These are phyloP conservation scores for Apiospora aurea DNA, from an alignment of 2,329 filamentous ascomycete species.

Conservation along the genomic window DNA sequence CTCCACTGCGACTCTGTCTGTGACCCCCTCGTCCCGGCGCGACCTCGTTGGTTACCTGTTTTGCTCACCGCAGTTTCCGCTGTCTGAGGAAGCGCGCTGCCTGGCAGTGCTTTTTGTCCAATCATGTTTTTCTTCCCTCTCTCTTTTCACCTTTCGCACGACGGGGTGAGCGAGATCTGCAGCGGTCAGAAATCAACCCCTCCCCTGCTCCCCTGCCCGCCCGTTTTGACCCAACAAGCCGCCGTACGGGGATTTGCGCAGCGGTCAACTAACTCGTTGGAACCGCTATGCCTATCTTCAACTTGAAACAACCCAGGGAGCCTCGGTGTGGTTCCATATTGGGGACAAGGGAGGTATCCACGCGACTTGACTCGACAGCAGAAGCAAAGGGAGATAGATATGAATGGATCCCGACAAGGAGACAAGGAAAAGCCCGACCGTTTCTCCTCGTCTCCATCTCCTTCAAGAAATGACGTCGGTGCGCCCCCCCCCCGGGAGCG, in stretches of 20 bases:
- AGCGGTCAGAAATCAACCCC: neutral
- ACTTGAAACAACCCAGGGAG: neutral
- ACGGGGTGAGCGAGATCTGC: constrained; percentile 6
- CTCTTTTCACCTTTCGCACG: neutral
- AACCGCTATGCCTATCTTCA: neutral
- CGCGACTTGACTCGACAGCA: neutral
- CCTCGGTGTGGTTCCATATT: neutral
- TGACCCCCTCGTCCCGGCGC: neutral
- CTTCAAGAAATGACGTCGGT: neutral
- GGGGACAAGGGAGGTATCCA: neutral
- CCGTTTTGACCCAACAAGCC: neutral
- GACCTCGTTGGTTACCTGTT: neutral
- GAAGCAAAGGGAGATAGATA: neutral
- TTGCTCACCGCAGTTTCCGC: constrained; percentile 13
- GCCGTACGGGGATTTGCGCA: neutral
- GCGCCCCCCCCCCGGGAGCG: neutral
- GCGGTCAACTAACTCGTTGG: neutral
- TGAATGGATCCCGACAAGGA: neutral
- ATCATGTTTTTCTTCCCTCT: neutral
- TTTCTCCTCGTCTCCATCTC: too few species aligned
- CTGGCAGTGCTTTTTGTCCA: neutral
- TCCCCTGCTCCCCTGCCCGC: neutral
- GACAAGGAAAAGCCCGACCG: neutral
- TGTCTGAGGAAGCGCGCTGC: constrained; percentile 18
- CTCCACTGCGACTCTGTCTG: too few species aligned